Evolutionary conservation across 2,329 filamentous ascomycete species (phyloP), one percentile per base, ranked within the genome.

Genomic region (Colletotrichum sp.): DNA sequence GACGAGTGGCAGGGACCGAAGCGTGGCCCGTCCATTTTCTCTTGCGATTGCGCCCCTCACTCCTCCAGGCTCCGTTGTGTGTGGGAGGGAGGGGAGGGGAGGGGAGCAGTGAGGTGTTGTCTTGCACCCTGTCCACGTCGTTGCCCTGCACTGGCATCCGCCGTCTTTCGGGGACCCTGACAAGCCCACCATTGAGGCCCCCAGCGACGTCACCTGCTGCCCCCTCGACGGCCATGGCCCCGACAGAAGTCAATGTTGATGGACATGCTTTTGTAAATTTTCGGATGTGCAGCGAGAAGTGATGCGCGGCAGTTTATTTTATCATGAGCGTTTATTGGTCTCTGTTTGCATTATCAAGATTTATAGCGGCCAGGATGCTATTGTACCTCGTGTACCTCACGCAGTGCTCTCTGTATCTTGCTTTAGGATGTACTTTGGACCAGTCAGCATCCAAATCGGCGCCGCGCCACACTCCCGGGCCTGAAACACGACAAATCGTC

Each of bases 121-220:
- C 43, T 13, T 67, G 48, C 26, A 30, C 66, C 66, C 58, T 73
- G 66, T 73, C 60, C 43, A 52, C 43, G 43, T 52, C 43, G 43
- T 52, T 52, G 43, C 43, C 43, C 67, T 30, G 73, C 70, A 72
- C 71, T 70, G 66, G 56, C 66, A 70, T 73, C 71, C 71, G 56
- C 43, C 26, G 73, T n/a, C 38, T 67, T 58, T 61, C 18, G 10
- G 26, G 38, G 61, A 66, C 72, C 72, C 68, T 71, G 72, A 71
- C 68, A 32, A 18, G 72, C 55, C 68, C 61, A 75, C 43, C 66
- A 69, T 30, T 21, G 38, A 58, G 64, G 43, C 64, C 73, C 73
- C 52, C 65, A 48, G 70, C 73, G 73, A 76, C 73, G 64, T 76
- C 73, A 76, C 70, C 70, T 43, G 38, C 38, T 43, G 38, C 18